Conservation (phyloP, 345 rosid species). For the Lenwebbia sp. region DNA sequence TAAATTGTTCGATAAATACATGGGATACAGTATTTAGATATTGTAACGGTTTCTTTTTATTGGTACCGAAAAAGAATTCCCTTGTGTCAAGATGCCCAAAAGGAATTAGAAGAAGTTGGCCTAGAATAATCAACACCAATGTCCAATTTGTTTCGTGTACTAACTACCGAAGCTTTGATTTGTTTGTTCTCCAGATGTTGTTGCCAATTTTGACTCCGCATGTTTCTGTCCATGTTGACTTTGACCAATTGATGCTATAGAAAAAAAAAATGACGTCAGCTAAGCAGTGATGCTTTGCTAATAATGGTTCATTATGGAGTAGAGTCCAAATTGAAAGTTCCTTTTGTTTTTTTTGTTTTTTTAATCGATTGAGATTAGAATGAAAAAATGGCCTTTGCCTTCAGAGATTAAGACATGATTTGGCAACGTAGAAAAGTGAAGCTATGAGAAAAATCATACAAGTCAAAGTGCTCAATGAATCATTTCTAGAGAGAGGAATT, state of each 20-base stretch:
- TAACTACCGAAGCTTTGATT: not conserved
- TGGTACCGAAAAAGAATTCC: not conserved
- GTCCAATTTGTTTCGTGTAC: not conserved
- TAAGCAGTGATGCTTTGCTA: not conserved
- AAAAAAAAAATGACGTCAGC: not conserved
- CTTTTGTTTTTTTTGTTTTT: not conserved
- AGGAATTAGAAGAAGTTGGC: not conserved
- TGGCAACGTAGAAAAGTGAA: too few relatives aligned
- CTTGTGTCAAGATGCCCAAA: not conserved
- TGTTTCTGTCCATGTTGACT: not conserved
- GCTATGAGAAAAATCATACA: too few relatives aligned
- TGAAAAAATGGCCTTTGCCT: not conserved
- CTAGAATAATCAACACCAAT: not conserved
- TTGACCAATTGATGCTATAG: not conserved
- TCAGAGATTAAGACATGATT: too few relatives aligned
- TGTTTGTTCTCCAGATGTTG: not conserved
- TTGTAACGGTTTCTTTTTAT: not conserved
- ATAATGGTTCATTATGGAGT: not conserved
- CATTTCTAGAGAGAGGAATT: too few relatives aligned
- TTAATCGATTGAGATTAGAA: not conserved
- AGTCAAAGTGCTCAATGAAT: too few relatives aligned
- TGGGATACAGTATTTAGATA: too few relatives aligned
- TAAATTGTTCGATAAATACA: not conserved
- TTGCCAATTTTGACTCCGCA: not conserved
- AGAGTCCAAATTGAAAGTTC: not conserved